Conservation (phyloP, 345 rosid genomes). For the Schrenkiella parvula region DNA sequence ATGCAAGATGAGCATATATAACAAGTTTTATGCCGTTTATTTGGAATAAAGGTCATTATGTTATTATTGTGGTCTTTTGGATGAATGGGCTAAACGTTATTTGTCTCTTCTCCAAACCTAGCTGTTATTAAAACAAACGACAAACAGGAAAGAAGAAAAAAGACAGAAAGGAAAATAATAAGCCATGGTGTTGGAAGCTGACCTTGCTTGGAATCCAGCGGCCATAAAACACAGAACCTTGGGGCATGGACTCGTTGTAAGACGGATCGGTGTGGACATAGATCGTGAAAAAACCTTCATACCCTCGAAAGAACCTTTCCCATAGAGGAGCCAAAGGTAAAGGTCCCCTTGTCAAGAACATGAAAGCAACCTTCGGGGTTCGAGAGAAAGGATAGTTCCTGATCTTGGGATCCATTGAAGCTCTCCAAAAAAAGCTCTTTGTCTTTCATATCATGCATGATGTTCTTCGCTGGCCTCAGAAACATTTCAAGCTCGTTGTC, state of each 20-base stretch:
- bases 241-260: conserved; percentile 40
- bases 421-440: conserved; percentile 66
- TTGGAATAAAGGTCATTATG: neutral
- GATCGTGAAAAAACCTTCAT: conserved; percentile 53
- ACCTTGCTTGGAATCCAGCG: conserved; percentile 82
- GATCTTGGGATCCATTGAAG: conserved; percentile 50
- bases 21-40: neutral
- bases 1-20: neutral
- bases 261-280: conserved; percentile 62
- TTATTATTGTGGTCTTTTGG: neutral
- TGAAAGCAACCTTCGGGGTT: conserved; percentile 70
- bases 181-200: neutral
- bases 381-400: conserved; percentile 41
- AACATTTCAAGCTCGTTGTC: conserved; percentile 29
- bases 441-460: conserved; percentile 60
- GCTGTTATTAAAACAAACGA: neutral
- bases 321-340: conserved; percentile 76
- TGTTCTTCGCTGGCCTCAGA: conserved; percentile 38
- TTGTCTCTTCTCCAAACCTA: neutral
- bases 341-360: conserved; percentile 78
- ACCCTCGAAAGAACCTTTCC: conserved; percentile 72
- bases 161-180: neutral
- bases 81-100: neutral
- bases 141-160: neutral
- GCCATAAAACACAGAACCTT: conserved; percentile 51